These are phyloP conservation scores for Macaranga tanarius DNA, from an alignment of 441 rosid genomes.

Conservation along the genomic window DNA sequence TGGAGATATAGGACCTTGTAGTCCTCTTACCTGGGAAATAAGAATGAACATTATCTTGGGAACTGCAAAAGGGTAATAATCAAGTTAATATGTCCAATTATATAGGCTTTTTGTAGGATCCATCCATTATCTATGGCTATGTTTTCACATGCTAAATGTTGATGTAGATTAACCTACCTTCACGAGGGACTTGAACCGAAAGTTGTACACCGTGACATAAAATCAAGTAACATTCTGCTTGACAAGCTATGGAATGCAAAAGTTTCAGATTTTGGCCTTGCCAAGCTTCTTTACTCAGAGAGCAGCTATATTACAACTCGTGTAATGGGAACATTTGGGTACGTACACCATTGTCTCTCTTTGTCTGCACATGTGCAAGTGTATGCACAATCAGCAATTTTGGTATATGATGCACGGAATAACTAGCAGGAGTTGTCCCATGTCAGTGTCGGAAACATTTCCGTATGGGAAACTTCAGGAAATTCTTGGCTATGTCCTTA, in stretches of 20 bases:
- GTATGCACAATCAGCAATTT: neutral
- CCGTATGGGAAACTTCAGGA: too few relatives aligned
- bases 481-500: too few relatives aligned
- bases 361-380: neutral
- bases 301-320: slow-evolving; percentile 85
- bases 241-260: slow-evolving; percentile 88
- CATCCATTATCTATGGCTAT: neutral
- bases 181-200: slow-evolving; percentile 97
- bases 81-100: neutral
- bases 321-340: slow-evolving; percentile 96
- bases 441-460: too few relatives aligned
- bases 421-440: too few relatives aligned
- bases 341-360: slow-evolving; percentile 25
- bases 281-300: slow-evolving; percentile 80
- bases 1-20: slow-evolving; percentile 70
- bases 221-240: slow-evolving; percentile 90
- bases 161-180: slow-evolving; percentile 61
- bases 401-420: too few relatives aligned
- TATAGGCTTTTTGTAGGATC: neutral
- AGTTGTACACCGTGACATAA: slow-evolving; percentile 86
- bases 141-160: slow-evolving; percentile 1
- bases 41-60: slow-evolving; percentile 79
- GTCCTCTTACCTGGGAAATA: slow-evolving; percentile 90
- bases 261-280: slow-evolving; percentile 91
- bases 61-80: slow-evolving; percentile 73